Base-by-base conservation (phyloP, 352 stramenopile species). In the Pythium scleroteichum region DNA sequence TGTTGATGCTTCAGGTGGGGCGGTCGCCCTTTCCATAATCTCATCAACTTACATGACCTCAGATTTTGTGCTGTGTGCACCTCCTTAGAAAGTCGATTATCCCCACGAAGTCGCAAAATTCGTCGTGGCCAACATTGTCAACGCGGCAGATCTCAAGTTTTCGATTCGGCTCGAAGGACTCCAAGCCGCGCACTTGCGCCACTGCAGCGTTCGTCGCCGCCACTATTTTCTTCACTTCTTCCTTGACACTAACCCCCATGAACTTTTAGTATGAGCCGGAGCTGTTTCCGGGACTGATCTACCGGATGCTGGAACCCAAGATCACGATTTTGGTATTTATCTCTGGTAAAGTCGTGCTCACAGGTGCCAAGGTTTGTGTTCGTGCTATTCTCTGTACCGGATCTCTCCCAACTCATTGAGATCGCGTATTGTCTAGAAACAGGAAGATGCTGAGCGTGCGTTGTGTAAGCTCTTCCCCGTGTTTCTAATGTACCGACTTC, bases 321-420 rank as follows among this genome's bases (percentile, higher is more conserved):
- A 85, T 97, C 19, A 97, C 98, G 20, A 74, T 99, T 26, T 73
- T 99, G 20, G 96, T 99, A 16, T 99, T 99, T 69, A 97, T 99
- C n/a, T 93, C 82, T 24, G 96, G 96, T n/a, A 98, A 98, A 67
- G 74, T 99, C n/a, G 95, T 99, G 8, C 85, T 99, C 59, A 99
- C 94, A 1, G 96, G 96, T 14, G 96, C 80, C 32, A 94, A 96
- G 77, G 82, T 86, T 53, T 19, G n/a, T n/a, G 53, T 22, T 49
- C 20, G 9, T 26, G 16, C 9, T 22, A 6, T 53, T 16, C 9
- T n/a, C n/a, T n/a, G n/a, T n/a, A n/a, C n/a, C n/a, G n/a, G n/a
- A n/a, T n/a, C n/a, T n/a, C n/a, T n/a, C n/a, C n/a, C n/a, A n/a
- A n/a, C n/a, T n/a, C n/a, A n/a, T n/a, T n/a, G n/a, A n/a, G n/a